Percentiles rank a stretch among this genome's conserved stretches.
Conservation (phyloP, 2,329 filamentous ascomycete species). For the Penicillium sp. region DNA sequence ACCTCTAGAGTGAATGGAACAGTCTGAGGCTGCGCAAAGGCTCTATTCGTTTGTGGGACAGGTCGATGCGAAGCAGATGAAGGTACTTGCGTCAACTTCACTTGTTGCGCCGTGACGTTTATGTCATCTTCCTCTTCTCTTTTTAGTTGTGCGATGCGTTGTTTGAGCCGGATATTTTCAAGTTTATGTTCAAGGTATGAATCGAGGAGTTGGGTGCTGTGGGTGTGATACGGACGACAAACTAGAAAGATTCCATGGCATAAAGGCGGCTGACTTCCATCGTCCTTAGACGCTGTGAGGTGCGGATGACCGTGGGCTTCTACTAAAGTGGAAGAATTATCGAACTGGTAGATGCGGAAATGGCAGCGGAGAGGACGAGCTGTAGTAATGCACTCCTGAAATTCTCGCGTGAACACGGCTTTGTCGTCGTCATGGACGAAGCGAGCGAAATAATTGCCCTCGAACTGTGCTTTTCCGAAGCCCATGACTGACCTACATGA, state of each 20-base stretch:
- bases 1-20: not conserved
- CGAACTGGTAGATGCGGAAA: slow-evolving; percentile 79
- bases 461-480: slow-evolving; percentile 71
- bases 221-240: slow-evolving; percentile 86
- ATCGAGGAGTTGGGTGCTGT: slow-evolving; percentile 82
- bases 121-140: slow-evolving; percentile 83
- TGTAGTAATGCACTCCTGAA: slow-evolving; percentile 85
- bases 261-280: slow-evolving; percentile 67
- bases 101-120: slow-evolving; percentile 63
- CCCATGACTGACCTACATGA: slow-evolving; percentile 77
- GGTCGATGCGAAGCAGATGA: slow-evolving; percentile 1
- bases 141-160: slow-evolving; percentile 82
- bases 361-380: slow-evolving; percentile 82
- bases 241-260: slow-evolving; percentile 95
- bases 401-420: slow-evolving; percentile 80
- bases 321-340: slow-evolving; percentile 77
- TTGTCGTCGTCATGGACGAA: slow-evolving; percentile 86
- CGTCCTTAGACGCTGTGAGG: slow-evolving; percentile 65
- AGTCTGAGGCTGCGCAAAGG: not conserved
- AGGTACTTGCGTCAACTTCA: not conserved
- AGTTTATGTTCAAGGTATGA: slow-evolving; percentile 97
- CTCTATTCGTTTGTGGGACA: not conserved
- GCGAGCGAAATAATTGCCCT: slow-evolving; percentile 77
- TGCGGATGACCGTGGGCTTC: slow-evolving; percentile 94
- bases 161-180: slow-evolving; percentile 85